Conservation (phyloP, 345 rosid genomes). For the Hypericum perforatum region DNA sequence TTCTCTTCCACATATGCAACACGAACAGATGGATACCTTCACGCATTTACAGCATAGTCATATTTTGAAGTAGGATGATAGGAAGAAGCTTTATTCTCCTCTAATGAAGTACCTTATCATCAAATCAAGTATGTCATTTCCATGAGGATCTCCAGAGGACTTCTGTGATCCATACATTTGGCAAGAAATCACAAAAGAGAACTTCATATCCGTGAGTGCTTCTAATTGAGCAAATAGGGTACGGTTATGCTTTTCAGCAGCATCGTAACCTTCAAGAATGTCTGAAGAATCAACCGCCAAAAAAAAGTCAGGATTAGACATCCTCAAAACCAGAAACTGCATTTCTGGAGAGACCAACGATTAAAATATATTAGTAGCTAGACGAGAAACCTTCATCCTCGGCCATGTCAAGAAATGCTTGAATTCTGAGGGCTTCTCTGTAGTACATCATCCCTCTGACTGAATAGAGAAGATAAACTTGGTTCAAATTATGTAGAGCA, state of each 20-base stretch:
- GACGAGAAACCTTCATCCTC: constrained; percentile 52
- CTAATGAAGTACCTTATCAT: constrained; percentile 54
- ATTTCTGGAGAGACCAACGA: background rate
- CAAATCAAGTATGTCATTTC: constrained; percentile 65
- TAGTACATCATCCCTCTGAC: constrained; percentile 99
- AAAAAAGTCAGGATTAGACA: constrained; percentile 8
- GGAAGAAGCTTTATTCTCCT: constrained; percentile 4
- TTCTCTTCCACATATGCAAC: constrained; percentile 95
- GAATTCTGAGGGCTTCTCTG: constrained; percentile 75
- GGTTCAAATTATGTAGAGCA: no score
- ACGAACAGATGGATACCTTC: constrained; percentile 82
- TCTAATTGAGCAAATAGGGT: constrained; percentile 54
- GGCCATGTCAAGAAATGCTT: constrained; percentile 82
- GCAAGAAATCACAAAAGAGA: constrained; percentile 71
- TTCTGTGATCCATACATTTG: constrained; percentile 81
- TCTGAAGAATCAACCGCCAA: constrained; percentile 31
- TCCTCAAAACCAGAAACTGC: background rate
- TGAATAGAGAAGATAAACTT: constrained; percentile 7
- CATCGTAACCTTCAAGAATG: constrained; percentile 71
- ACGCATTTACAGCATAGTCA: constrained; percentile 16
- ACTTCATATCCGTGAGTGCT: constrained; percentile 82
- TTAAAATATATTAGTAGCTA: constrained; percentile 6
- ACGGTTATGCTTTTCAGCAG: constrained; percentile 55
- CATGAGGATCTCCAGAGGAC: constrained; percentile 79
- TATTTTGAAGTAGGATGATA: constrained; percentile 9